Percentiles rank a stretch among this genome's conserved stretches.
Conservation (phyloP, 371 early-diverging fungal species). For the Saksenaea oblongispora region DNA sequence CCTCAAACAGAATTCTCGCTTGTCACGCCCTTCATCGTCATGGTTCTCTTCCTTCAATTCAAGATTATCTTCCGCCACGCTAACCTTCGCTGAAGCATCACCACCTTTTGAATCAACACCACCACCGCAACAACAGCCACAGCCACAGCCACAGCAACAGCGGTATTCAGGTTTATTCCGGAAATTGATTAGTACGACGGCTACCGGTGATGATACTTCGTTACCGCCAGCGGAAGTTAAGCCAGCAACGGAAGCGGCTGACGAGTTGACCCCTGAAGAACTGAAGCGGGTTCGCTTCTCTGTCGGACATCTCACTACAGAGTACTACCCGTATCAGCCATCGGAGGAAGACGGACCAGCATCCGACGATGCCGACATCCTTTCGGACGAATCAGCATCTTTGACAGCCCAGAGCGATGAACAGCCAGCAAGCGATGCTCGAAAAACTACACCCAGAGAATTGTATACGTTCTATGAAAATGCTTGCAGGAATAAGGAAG, state of each 20-base stretch:
- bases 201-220: neutral
- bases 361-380: constrained; percentile 11
- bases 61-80: constrained; percentile 22
- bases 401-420: neutral
- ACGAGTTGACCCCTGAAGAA: constrained; percentile 36
- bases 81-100: constrained; percentile 20
- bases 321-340: constrained; percentile 37
- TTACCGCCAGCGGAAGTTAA: neutral
- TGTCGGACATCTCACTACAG: constrained; percentile 53
- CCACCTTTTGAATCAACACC: constrained; percentile 5
- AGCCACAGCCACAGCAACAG: constrained; percentile 17
- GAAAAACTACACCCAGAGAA: constrained; percentile 25
- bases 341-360: constrained; percentile 12
- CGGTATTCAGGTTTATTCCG: constrained; percentile 15
- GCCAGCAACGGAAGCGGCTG: constrained; percentile 1
- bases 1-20: constrained; percentile 29
- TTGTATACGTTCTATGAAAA: constrained; percentile 34
- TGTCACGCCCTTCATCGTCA: constrained; percentile 19
- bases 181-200: constrained; percentile 19
- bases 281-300: constrained; percentile 63
- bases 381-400: constrained; percentile 5
- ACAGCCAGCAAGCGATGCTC: constrained; percentile 1
- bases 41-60: constrained; percentile 29
- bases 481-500: constrained; percentile 60
- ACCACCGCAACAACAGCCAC: constrained; percentile 21